Evolutionary conservation across 108 stramenopile species (phyloP).

Genomic region (Fistulifera pelliculosa): DNA sequence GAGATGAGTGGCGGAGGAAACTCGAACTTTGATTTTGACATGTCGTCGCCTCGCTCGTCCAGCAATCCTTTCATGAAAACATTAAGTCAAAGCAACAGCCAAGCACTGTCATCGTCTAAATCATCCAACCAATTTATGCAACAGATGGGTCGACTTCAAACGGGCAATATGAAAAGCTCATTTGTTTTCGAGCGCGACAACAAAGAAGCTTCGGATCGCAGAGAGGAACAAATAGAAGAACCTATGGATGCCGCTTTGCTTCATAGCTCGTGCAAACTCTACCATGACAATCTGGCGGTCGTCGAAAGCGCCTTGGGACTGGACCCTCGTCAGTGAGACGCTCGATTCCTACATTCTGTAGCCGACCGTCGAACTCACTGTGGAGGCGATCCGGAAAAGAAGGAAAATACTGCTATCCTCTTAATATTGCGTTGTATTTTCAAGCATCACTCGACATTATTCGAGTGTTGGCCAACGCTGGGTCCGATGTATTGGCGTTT

Average conservation of each 20-base stretch:
- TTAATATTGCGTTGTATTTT: conserved; percentile 27
- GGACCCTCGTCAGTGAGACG: conserved; percentile 31
- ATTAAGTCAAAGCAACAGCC: no score
- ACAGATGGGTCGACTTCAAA: not conserved
- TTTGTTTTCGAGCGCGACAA: not conserved
- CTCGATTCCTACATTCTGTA: conserved; percentile 10
- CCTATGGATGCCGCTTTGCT: conserved; percentile 3
- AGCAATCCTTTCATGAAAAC: no score
- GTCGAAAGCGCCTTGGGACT: conserved; percentile 31
- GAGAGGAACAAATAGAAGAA: not conserved
- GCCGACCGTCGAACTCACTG: not conserved
- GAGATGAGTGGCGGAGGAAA: no score
- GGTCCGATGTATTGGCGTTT: conserved; percentile 25
- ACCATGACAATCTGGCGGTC: conserved; percentile 25
- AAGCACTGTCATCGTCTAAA: not conserved
- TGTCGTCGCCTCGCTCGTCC: no score
- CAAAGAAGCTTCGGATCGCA: not conserved
- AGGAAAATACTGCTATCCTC: conserved; percentile 22
- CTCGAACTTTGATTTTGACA: no score
- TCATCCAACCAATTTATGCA: not conserved
- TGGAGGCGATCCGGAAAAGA: conserved; percentile 1
- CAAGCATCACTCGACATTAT: conserved; percentile 29
- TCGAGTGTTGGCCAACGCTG: conserved; percentile 21
- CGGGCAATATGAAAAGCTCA: no score
- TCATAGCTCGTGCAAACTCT: conserved; percentile 14